Conservation (phyloP, 2,329 filamentous ascomycete genomes). For the Aspergillus aculeatinus region DNA sequence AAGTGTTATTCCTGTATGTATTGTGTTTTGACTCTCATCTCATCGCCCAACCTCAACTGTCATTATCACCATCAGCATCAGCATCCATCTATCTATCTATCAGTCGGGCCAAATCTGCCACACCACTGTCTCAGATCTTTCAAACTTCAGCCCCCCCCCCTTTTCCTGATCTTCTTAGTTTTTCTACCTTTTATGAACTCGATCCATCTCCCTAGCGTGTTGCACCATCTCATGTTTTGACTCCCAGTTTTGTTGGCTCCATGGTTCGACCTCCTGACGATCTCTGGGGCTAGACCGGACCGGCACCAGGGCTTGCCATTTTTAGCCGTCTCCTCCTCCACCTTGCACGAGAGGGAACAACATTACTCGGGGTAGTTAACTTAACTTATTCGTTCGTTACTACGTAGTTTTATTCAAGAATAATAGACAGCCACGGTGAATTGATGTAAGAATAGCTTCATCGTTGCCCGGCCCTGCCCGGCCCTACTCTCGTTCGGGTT, state of each 20-base stretch:
- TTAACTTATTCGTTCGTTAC: no score
- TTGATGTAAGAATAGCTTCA: no score
- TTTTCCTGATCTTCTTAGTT: neutral
- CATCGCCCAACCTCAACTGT: no score
- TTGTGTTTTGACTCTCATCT: no score
- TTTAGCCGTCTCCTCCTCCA: neutral
- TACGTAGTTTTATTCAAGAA: no score
- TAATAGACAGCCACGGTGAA: no score
- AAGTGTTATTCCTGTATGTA: no score
- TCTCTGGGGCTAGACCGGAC: constrained; percentile 2
- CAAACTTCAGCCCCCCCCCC: neutral
- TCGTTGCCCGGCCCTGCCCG: no score
- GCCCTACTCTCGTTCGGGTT: no score
- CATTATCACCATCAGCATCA: no score
- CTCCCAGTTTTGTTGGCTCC: constrained; percentile 9
- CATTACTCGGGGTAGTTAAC: no score
- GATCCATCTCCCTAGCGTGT: constrained; percentile 9
- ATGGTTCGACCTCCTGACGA: constrained; percentile 19
- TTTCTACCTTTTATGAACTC: neutral
- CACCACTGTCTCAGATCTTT: constrained; percentile 21
- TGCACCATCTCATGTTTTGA: constrained; percentile 3
- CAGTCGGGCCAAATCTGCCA: constrained; percentile 1
- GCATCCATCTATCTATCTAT: neutral
- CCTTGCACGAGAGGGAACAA: neutral
- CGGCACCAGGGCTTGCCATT: neutral